Conservation (phyloP, 2,329 filamentous ascomycete genomes). For the Scleromitrula shiraiana region DNA sequence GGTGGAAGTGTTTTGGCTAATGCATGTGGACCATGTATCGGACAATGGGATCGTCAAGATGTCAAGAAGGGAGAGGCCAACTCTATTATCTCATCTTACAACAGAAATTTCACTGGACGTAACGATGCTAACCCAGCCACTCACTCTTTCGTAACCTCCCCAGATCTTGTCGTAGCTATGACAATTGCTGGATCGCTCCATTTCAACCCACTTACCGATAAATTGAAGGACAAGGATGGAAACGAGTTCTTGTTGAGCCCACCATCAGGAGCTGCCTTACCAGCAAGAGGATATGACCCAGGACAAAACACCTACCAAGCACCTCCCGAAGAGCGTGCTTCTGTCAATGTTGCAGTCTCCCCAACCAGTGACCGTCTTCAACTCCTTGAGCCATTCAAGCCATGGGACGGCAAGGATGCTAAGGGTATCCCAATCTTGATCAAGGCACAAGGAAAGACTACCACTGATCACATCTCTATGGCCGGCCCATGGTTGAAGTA, state of each 20-base stretch:
- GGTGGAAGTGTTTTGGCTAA: constrained; percentile 93
- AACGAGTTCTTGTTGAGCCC: constrained; percentile 86
- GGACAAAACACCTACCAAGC: constrained; percentile 94
- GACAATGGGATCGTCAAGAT: constrained; percentile 90
- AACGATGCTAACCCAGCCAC: constrained; percentile 95
- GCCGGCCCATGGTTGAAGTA: constrained; percentile 97
- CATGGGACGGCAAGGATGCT: constrained; percentile 92
- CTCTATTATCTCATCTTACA: constrained; percentile 98
- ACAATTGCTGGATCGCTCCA: constrained; percentile 74
- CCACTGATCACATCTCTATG: constrained; percentile 96
- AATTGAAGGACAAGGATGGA: constrained; percentile 87
- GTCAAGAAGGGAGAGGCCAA: constrained; percentile 94
- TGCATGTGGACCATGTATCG: constrained; percentile 90
- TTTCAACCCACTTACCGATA: constrained; percentile 94
- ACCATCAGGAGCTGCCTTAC: constrained; percentile 76
- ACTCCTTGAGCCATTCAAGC: constrained; percentile 73
- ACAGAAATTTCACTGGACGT: constrained; percentile 98
- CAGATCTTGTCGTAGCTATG: constrained; percentile 82
- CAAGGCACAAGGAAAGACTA: constrained; percentile 95
- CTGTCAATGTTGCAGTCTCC: constrained; percentile 72
- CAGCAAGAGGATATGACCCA: constrained; percentile 75
- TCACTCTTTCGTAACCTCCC: constrained; percentile 87
- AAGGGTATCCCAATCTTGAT: constrained; percentile 81
- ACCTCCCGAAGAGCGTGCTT: constrained; percentile 68
- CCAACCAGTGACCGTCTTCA: constrained; percentile 92